phyloP scores from a whole-genome alignment of 208 protist species.

The Crithidia sp. region DNA sequence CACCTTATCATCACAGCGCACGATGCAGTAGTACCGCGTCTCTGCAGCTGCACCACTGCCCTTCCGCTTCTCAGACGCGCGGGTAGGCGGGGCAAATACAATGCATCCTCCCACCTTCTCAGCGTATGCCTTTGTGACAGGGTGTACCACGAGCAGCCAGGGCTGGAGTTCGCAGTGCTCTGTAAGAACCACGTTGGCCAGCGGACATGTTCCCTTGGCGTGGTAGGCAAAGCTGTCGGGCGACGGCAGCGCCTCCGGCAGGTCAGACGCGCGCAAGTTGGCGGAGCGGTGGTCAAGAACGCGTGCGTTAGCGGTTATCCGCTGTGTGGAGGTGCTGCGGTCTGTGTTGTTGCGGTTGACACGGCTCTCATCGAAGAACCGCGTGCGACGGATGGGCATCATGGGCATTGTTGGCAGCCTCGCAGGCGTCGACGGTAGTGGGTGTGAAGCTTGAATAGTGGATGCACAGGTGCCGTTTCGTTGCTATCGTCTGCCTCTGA shows the following conservation, averaged over 20 bases:
- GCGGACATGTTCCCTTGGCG: not conserved
- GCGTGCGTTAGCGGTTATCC: too few relatives aligned
- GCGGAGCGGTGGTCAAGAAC: not conserved
- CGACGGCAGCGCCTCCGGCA: too few relatives aligned
- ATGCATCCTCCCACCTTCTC: not conserved
- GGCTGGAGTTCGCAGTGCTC: not conserved
- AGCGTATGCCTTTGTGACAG: not conserved
- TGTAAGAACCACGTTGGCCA: not conserved
- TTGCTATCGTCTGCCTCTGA: too few relatives aligned
- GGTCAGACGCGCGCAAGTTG: not conserved
- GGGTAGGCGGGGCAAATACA: not conserved
- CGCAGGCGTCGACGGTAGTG: not conserved
- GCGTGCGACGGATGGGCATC: not conserved
- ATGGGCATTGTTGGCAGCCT: not conserved
- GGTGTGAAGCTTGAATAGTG: not conserved
- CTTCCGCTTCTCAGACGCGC: not conserved
- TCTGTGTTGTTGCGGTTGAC: not conserved
- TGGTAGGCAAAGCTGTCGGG: not conserved
- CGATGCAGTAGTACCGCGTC: not conserved
- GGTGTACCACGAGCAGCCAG: not conserved
- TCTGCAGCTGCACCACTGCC: too few relatives aligned
- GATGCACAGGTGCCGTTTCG: not conserved
- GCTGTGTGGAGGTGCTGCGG: too few relatives aligned
- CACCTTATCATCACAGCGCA: not conserved
- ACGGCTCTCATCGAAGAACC: not conserved